A percentile compares a stretch with the other conserved stretches of the same genome.
Conservation (phyloP, 1,284 basidiomycete genomes). For the Cutaneotrichosporon cavernicola region DNA sequence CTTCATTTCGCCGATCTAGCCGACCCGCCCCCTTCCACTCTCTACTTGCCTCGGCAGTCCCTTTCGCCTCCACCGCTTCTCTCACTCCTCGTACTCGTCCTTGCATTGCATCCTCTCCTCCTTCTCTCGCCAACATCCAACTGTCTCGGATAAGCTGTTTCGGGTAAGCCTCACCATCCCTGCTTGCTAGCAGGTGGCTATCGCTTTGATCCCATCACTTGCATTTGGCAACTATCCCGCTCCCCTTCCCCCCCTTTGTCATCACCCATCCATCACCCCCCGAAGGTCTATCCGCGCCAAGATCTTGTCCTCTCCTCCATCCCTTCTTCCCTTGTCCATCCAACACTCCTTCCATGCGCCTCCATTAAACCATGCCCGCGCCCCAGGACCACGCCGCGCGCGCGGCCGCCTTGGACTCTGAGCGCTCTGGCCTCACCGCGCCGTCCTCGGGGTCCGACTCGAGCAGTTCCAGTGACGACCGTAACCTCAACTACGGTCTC, state of each 20-base stretch:
- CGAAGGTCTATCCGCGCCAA: background rate
- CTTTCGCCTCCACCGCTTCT: background rate
- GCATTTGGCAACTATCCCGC: background rate
- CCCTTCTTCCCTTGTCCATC: background rate
- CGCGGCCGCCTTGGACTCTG: background rate
- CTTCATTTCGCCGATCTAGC: background rate
- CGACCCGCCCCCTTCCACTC: background rate
- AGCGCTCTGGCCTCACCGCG: background rate
- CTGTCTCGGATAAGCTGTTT: background rate
- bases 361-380: background rate
- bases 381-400: conserved; percentile 1
- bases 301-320: background rate
- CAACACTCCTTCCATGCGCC: conserved; percentile 2
- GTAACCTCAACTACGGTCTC: background rate
- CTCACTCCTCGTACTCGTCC: background rate
- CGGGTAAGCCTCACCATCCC: background rate
- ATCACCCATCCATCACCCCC: background rate
- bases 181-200: background rate
- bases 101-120: background rate
- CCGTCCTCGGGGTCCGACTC: conserved; percentile 3
- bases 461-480: background rate
- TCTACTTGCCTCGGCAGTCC: too few species aligned
- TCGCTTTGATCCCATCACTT: background rate
- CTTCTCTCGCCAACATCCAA: background rate
- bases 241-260: background rate